Base-by-base conservation (phyloP, 2,329 filamentous ascomycete species). In the Cladophialophora exuberans region DNA sequence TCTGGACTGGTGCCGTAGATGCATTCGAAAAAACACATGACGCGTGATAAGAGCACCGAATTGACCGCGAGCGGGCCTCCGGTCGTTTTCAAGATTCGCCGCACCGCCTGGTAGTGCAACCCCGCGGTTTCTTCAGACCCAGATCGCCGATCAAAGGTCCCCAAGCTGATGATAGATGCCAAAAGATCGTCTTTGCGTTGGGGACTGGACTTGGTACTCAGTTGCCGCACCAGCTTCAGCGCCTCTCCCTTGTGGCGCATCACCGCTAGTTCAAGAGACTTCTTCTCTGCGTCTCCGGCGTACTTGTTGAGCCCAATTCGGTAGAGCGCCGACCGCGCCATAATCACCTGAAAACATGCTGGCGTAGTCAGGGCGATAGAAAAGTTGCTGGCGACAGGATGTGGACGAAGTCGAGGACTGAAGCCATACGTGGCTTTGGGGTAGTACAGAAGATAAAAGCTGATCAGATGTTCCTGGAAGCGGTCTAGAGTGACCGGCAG, bases 341-440 rank as follows among this genome's bases (percentile, higher is more conserved):
- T 45, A 44, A 54, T 54, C 20, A 61, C 57, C 45, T 62, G 60
- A 30, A 61, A 61, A 41, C 58, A 61, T 4, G 60, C 51, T n/a
- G 60, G 60, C 6, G 58, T 62, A 28, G 46, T 56, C 45, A 62
- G 25, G 2, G 57, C 57, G 33, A 62, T 62, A 52, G 54, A 60
- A 44, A 62, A 62, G 36, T 62, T 62, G 52, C 54, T 62, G 35
- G 57, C 57, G 0, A 62, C 60, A 4, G 60, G 60, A 43, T 62
- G 57, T 10, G 60, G 57, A 5, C 52, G 51, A 4, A 62, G 54
- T 11, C 51, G 57, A 4, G 60, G 54, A 42, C 54, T 59, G 54
- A 62, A 61, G n/a, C 60, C 60, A 46, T 62, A 62, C 11, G 54
- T 60, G 15, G 54, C 54, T 26, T 58, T 58, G 38, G 60, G 60